Evolutionary conservation across 192 early-diverging fungal genomes (phyloP), one percentile per base, ranked within the genome.

Genomic region (Backusella luteola): DNA sequence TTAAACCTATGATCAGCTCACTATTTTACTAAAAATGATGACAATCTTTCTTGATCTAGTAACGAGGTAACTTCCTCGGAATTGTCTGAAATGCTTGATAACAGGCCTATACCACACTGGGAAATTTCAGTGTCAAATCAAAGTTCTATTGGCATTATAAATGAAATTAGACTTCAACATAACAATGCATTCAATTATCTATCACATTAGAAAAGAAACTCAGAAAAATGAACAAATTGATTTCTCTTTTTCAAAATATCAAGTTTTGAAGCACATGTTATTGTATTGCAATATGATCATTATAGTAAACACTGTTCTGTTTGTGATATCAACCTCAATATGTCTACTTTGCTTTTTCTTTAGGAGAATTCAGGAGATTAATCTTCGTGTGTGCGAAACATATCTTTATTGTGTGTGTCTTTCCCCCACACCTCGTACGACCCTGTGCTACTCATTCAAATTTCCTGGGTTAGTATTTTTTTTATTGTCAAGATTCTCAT

Each of bases 321-420:
- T 29, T 63, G 56, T 63, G 9, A 12, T 63, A 63, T 6, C n/a
- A 29, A 63, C 12, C 23, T 26, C 56, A 63, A 29, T 63, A 11
- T 29, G 56, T 29, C 56, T 63, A 63, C 23, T 63, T 29, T 63
- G 56, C 23, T 5, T 63, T 63, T 63, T 63, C 56, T 26, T 63
- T 29, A 63, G 56, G 56, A 63, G 56, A 63, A 63, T 63, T 63
- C 56, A 63, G 56, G 56, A 63, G 56, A 63, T 29, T 63, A 63
- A 63, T 63, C 23, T 29, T 63, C 56, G 56, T 63, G 56, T 63
- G 56, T 63, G 56, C 56, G 56, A 63, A 63, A 63, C 56, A 63
- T 63, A 21, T 26, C 56, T 12, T 63, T 63, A 63, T 63, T 63
- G 11, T 63, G 56, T 56, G 21, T 5, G 26, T 49, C 23, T n/a